phyloP scores from a whole-genome alignment of 495 filamentous ascomycete genomes.

The Penicillium argentinense region DNA sequence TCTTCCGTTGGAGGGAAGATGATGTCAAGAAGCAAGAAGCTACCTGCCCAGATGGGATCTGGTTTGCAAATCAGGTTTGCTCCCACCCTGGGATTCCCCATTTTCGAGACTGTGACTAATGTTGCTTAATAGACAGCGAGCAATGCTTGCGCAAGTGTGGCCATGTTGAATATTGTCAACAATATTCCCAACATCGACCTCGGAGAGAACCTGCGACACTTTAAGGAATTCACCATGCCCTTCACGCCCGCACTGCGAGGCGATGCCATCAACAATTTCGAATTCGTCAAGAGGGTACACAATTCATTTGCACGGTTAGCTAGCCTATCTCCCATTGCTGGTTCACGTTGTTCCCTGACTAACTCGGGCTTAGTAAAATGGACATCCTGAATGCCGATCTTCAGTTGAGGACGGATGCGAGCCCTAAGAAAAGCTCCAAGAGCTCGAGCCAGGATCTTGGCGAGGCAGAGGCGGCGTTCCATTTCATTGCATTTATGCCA shows the following conservation, averaged over 20 bases:
- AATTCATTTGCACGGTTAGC: conserved; percentile 81
- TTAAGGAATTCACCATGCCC: conserved; percentile 67
- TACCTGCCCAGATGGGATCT: conserved; percentile 67
- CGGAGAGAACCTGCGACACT: conserved; percentile 62
- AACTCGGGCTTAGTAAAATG: conserved; percentile 61
- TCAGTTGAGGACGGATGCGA: conserved; percentile 60
- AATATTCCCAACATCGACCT: conserved; percentile 67
- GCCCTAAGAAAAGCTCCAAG: conserved; percentile 38
- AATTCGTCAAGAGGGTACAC: conserved; percentile 76
- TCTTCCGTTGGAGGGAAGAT: conserved; percentile 69
- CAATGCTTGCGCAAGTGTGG: conserved; percentile 87
- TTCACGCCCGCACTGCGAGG: conserved; percentile 74
- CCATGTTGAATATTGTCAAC: conserved; percentile 87
- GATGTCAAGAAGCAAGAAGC: conserved; percentile 56
- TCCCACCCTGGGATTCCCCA: not conserved
- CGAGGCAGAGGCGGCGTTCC: conserved; percentile 60
- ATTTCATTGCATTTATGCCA: conserved; percentile 91
- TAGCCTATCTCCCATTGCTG: too few relatives aligned
- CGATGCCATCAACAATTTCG: conserved; percentile 68
- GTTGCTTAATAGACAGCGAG: conserved; percentile 56
- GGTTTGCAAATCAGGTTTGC: conserved; percentile 91
- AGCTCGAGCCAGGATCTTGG: conserved; percentile 37
- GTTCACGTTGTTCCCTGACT: too few relatives aligned
- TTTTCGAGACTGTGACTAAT: conserved; percentile 3
- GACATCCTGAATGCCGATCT: conserved; percentile 80